Conservation (phyloP, 305 asterid genomes). For the Fraxinus latifolia region DNA sequence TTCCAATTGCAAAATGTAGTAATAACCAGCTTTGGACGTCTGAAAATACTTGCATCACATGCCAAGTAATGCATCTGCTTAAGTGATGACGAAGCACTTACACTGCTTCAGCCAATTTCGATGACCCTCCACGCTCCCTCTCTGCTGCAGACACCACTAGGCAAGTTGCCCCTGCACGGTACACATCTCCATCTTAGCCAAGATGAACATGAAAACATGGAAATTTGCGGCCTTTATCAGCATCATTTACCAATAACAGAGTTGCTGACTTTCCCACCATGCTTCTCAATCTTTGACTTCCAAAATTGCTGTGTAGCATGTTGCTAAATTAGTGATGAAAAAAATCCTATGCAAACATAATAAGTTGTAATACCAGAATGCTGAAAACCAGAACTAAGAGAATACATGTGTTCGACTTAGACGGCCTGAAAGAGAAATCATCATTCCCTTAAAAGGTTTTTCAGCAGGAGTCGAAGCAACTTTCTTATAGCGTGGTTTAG, state of each 20-base stretch:
- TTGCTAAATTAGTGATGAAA: neutral
- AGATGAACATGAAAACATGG: neutral
- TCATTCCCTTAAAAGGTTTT: conserved; percentile 65
- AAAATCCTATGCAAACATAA: neutral
- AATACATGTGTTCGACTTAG: conserved; percentile 59
- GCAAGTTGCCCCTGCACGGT: conserved; percentile 57
- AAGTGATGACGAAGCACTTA: conserved; percentile 25
- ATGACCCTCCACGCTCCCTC: conserved; percentile 78
- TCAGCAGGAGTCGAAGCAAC: conserved; percentile 16
- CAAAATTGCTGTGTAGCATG: conserved; percentile 60
- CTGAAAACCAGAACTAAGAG: neutral
- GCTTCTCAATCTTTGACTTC: conserved; percentile 70
- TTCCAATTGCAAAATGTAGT: neutral
- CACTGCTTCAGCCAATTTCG: conserved; percentile 76
- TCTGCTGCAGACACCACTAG: conserved; percentile 70
- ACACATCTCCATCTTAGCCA: conserved; percentile 1
- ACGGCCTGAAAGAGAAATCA: conserved; percentile 73
- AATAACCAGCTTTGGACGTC: neutral
- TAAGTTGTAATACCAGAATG: neutral
- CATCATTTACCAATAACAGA: conserved; percentile 53
- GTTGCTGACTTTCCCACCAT: conserved; percentile 70
- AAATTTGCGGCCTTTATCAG: no score
- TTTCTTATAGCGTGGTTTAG: conserved; percentile 31
- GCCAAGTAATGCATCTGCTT: neutral
- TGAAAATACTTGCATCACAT: neutral